Evolutionary conservation across 768 basidiomycete species (phyloP), one percentile per base, ranked within the genome.

Genomic region (Agrocybe pediades): DNA sequence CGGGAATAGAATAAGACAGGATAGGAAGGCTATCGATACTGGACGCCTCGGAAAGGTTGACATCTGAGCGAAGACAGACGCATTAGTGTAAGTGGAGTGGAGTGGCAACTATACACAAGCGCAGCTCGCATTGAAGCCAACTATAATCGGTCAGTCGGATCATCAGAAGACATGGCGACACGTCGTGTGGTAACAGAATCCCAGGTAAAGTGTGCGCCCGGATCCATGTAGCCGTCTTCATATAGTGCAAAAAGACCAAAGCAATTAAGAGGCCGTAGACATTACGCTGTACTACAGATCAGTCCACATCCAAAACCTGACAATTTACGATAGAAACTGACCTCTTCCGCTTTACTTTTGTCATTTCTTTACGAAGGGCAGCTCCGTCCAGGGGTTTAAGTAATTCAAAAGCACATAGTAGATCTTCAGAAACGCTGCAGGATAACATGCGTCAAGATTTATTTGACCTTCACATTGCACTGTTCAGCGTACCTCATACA

Each of bases 261-360:
- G 29, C 23, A 17, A 42, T 17, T 43, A 25, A 24, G 46, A 66
- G 43, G 66, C 66, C 41, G 66, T 67, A 25, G 70, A 65, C 68
- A 68, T 74, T 60, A 68, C 53, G 56, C 71, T 74, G 55, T 21
- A 50, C 46, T 61, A 47, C 27, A 55, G 17, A 48, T 62, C 36
- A 62, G 46, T 51, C 29, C 19, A 49, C 49, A 49, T 60, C 44
- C 49, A 48, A 48, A 30, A 19, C 45, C 17, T 21, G 21, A n/a
- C 19, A 27, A 30, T 39, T 20, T 36, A 45, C n/a, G 15, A 33
- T 46, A 46, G 41, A 42, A 36, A 47, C 76, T 49, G 56, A 91
- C 93, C 93, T 96, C 82, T 97, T 97, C 80, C 95, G 90, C 74
- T 96, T 97, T 47, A 92, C 92, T 74, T 97, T 97, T 39, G 92